These are phyloP conservation scores for Cladophialophora chaetospira DNA, from an alignment of 2,329 filamentous ascomycete species.

Conservation along the genomic window DNA sequence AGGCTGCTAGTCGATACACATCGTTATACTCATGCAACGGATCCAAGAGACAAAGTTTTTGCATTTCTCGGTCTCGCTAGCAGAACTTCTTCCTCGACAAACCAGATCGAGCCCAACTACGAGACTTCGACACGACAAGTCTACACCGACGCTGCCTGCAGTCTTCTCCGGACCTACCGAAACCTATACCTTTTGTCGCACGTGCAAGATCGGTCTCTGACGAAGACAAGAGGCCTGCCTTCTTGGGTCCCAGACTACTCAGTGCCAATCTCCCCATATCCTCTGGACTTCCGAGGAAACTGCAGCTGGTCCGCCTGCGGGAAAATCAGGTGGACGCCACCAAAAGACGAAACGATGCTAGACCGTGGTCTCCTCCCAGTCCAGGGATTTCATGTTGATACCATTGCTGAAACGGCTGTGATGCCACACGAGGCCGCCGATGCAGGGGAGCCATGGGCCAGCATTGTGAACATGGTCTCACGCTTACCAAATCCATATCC, in stretches of 20 bases:
- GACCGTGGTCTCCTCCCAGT: slow-evolving; percentile 3
- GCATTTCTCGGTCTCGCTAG: slow-evolving; percentile 11
- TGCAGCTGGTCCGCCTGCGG: slow-evolving; percentile 15
- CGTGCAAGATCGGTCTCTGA: slow-evolving; percentile 8
- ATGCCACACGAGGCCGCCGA: slow-evolving; percentile 13
- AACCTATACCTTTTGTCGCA: slow-evolving; percentile 10
- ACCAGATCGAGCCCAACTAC: slow-evolving; percentile 10
- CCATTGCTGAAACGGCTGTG: slow-evolving; percentile 4
- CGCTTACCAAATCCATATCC: slow-evolving; percentile 5
- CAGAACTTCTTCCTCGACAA: neutral
- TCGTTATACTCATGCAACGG: slow-evolving; percentile 9
- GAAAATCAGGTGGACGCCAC: slow-evolving; percentile 4
- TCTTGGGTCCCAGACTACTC: slow-evolving; percentile 15
- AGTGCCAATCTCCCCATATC: slow-evolving; percentile 5
- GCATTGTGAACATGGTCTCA: slow-evolving; percentile 10
- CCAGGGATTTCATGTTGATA: slow-evolving; percentile 12
- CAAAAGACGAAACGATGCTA: neutral
- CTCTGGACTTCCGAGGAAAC: slow-evolving; percentile 12
- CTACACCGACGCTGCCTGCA: slow-evolving; percentile 10
- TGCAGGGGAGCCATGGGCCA: slow-evolving; percentile 15
- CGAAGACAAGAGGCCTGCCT: slow-evolving; percentile 9
- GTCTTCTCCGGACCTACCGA: neutral
- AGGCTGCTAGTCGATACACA: slow-evolving; percentile 8
- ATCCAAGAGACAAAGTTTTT: slow-evolving; percentile 13
- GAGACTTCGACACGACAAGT: slow-evolving; percentile 6